Base-by-base conservation (phyloP, 805 yeast genomes). In the Wickerhamiella parazyma region DNA sequence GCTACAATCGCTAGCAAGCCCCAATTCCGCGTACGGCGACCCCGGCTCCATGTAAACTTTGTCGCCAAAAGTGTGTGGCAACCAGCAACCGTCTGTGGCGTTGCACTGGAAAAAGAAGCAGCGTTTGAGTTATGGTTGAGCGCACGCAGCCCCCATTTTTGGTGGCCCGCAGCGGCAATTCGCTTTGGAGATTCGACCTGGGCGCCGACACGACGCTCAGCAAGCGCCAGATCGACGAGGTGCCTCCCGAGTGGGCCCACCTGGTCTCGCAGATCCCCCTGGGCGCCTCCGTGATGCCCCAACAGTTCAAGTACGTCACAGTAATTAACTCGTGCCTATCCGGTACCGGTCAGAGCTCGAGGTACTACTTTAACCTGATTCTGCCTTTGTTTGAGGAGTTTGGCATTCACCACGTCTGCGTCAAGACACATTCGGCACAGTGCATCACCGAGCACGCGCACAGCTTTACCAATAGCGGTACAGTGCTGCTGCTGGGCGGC, bases 401-500 rank as follows among this genome's bases (percentile, higher is more conserved):
- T 17, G 59, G 57, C 18, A 45, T 64, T 17, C 42, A 47, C 3
- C 65, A 64, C 41, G 59, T 50, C 20, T 62, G 62, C 45, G 60
- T 62, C 14, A 52, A 61, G n/a, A 64, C 68, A 1, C 47, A 51
- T 4, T 44, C 56, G 10, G 45, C 57, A 1, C 38, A 49, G n/a
- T 56, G 62, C 33, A 53, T 63, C 31, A 29, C 51, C 1, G 56
- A 55, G n/a, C 56, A 57, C 40, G 66, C 66, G 2, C 36, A 37
- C 21, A 46, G 55, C 22, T 55, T 63, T 36, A 45, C 58, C 3
- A 48, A 57, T 10, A 45, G 56, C n/a, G 55, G 66, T 19, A 71
- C 80, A 0, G 62, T 80, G 8, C 56, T 82, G 2, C 62, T 86
- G 28, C 59, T 87, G 7, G 80, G 93, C 31, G 96, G 96, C 2